Evolutionary conservation across 257 asterid genomes (phyloP).

Genomic region (Solanum chmielewskii): DNA sequence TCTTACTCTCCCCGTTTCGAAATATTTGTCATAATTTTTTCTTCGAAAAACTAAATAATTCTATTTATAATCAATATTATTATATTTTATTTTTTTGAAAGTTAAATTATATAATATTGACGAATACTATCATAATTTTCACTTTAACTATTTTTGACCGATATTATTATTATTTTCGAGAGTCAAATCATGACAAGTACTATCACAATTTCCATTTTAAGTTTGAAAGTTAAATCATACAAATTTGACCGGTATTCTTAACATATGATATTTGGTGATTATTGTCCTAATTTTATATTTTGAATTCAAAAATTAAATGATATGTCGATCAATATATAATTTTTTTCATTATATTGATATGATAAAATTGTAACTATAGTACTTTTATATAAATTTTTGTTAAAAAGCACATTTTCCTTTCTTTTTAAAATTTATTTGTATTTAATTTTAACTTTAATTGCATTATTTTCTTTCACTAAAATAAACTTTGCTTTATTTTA

Average conservation of each 20-base stretch:
- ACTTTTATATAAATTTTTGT: too few species aligned
- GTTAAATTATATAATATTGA: neutral
- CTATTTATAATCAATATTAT: neutral
- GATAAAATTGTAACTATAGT: too few species aligned
- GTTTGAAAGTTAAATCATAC: neutral
- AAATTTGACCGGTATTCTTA: too few species aligned
- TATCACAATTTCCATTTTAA: too few species aligned
- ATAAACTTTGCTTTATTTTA: neutral
- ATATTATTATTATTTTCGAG: too few species aligned
- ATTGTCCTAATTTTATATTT: too few species aligned
- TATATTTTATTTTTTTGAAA: accelerated
- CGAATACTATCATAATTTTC: neutral
- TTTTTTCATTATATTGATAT: too few species aligned
- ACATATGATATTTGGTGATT: accelerated
- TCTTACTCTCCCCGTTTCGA: neutral
- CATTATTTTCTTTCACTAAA: neutral
- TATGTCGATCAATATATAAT: too few species aligned
- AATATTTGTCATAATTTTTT: neutral
- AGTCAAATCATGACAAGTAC: too few species aligned
- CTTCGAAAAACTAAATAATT: too few species aligned
- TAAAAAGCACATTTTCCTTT: neutral
- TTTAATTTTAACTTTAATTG: neutral
- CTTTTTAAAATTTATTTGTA: neutral
- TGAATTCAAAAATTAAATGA: too few species aligned
- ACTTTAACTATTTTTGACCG: neutral